phyloP scores from a whole-genome alignment of 2,329 filamentous ascomycete genomes.

The Trichocomaceae sp. region DNA sequence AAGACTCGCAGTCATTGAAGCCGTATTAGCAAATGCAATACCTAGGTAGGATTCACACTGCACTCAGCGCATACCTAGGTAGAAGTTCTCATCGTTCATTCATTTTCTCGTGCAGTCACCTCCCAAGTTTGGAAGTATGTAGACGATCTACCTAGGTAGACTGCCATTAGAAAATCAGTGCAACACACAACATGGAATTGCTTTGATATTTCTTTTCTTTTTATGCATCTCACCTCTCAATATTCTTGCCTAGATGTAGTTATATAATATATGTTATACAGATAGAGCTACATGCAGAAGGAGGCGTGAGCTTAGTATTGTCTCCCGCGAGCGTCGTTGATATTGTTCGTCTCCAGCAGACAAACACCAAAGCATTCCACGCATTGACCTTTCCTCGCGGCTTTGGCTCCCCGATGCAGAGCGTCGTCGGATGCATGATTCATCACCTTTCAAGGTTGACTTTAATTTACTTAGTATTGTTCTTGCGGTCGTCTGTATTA shows the following conservation, averaged over 20 bases:
- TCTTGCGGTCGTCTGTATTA: background rate
- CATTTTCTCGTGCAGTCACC: no score
- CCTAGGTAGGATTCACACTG: background rate
- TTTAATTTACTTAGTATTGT: background rate
- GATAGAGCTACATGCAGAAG: background rate
- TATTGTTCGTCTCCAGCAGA: slow-evolving; percentile 9
- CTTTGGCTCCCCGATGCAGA: background rate
- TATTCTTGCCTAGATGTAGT: no score
- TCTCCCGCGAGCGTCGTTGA: background rate
- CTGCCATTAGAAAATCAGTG: no score
- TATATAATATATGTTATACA: no score
- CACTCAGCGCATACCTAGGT: background rate
- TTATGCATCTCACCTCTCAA: background rate
- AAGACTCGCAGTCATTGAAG: no score
- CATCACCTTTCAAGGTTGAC: background rate
- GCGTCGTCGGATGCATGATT: background rate
- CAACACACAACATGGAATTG: background rate
- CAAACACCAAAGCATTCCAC: background rate
- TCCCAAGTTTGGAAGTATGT: background rate
- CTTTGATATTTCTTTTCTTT: background rate
- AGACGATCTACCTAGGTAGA: no score
- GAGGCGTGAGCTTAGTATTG: slow-evolving; percentile 6
- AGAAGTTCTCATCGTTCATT: no score
- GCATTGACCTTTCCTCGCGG: background rate
- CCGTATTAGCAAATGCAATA: no score